These are phyloP conservation scores for Aspergillus hortae DNA, from an alignment of 2,329 filamentous ascomycete species.

Conservation along the genomic window DNA sequence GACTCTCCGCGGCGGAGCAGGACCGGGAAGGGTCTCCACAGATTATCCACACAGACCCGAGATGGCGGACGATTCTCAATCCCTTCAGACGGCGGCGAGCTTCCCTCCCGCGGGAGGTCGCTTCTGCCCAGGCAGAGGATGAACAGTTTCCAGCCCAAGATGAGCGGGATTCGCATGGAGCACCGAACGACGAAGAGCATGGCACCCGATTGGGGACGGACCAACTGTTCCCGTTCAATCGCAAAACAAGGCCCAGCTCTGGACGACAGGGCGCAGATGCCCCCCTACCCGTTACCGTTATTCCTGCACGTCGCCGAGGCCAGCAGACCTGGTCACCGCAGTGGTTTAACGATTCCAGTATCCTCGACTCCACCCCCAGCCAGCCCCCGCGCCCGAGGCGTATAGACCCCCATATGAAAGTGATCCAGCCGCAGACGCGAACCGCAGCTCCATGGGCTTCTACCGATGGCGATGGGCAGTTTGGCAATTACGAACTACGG, in stretches of 20 bases:
- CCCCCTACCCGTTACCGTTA: constrained; percentile 56
- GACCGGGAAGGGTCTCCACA: constrained; percentile 30
- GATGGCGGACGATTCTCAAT: constrained; percentile 53
- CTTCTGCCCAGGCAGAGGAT: constrained; percentile 52
- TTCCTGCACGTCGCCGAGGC: constrained; percentile 55
- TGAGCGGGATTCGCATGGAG: constrained; percentile 32
- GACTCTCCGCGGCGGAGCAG: constrained; percentile 18
- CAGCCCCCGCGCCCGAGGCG: constrained; percentile 12
- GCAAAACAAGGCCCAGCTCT: constrained; percentile 40
- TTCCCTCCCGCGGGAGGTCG: constrained; percentile 58
- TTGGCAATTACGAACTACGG: constrained; percentile 28
- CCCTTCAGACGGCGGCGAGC: constrained; percentile 57
- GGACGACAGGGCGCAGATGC: constrained; percentile 34
- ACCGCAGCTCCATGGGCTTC: constrained; percentile 55
- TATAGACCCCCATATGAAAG: constrained; percentile 46
- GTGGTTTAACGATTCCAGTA: constrained; percentile 22
- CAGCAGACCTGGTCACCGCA: constrained; percentile 55
- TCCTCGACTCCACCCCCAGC: constrained; percentile 16
- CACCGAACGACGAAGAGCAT: constrained; percentile 40
- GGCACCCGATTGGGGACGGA: constrained; percentile 45
- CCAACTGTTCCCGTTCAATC: constrained; percentile 47
- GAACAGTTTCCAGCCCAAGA: constrained; percentile 22
- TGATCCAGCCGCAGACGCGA: constrained; percentile 58
- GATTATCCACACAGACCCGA: constrained; percentile 27
- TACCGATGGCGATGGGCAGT: constrained; percentile 25